These are phyloP conservation scores for Solanum rostratum DNA, from an alignment of 257 asterid genomes.

Conservation along the genomic window DNA sequence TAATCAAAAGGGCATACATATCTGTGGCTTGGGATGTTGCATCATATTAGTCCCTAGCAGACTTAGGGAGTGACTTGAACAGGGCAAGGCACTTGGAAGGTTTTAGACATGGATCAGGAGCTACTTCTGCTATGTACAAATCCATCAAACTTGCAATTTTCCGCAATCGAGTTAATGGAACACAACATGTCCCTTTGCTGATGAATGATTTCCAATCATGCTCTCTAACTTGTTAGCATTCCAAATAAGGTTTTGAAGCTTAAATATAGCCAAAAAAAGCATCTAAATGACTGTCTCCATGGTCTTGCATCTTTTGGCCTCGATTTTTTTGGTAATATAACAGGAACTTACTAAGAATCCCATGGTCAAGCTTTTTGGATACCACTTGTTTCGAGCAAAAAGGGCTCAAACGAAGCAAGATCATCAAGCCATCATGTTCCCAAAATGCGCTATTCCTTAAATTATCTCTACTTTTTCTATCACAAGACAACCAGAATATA, in stretches of 20 bases:
- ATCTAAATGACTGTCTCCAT: slow-evolving; percentile 37
- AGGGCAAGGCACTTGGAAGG: slow-evolving; percentile 53
- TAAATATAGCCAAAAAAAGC: slow-evolving; percentile 41
- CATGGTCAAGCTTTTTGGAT: slow-evolving; percentile 37
- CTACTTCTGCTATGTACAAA: too few relatives aligned
- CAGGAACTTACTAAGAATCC: slow-evolving; percentile 40
- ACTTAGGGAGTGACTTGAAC: slow-evolving; percentile 46
- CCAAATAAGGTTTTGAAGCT: slow-evolving; percentile 50
- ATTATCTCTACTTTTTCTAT: slow-evolving; percentile 66
- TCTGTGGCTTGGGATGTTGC: slow-evolving; percentile 46
- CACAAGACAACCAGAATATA: neutral
- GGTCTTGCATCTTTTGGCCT: slow-evolving; percentile 24
- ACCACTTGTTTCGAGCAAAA: slow-evolving; percentile 22
- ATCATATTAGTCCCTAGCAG: slow-evolving; percentile 59
- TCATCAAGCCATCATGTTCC: slow-evolving; percentile 84
- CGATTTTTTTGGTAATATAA: slow-evolving; percentile 29
- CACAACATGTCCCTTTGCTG: slow-evolving; percentile 44
- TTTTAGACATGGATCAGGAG: slow-evolving; percentile 66
- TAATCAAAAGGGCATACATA: slow-evolving; percentile 23
- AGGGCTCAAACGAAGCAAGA: slow-evolving; percentile 21
- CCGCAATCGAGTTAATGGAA: slow-evolving; percentile 52
- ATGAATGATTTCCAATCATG: slow-evolving; percentile 69
- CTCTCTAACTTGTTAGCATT: slow-evolving; percentile 39
- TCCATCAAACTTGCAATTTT: slow-evolving; percentile 52
- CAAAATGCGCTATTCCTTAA: slow-evolving; percentile 27